Conservation (phyloP, 2,329 filamentous ascomycete genomes). For the Aureobasidium lini region DNA sequence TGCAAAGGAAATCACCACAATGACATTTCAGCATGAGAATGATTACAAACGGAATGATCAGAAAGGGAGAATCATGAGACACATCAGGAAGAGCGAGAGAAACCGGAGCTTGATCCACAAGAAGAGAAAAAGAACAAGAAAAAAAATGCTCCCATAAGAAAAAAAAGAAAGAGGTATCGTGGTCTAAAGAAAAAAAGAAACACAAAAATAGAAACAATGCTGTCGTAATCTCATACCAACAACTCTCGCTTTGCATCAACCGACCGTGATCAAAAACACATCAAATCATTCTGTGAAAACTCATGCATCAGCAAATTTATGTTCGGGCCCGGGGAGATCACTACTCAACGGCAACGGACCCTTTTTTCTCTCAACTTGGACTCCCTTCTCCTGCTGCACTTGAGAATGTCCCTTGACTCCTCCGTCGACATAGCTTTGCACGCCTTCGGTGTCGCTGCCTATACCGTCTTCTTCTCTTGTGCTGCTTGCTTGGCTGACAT, state of each 20-base stretch:
- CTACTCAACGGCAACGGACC: constrained; percentile 6
- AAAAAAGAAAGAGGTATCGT: background rate
- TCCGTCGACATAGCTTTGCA: constrained; percentile 1
- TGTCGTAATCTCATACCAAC: background rate
- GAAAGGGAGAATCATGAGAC: background rate
- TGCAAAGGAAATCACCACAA: too few relatives aligned
- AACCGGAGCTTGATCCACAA: background rate
- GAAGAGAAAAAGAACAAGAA: background rate
- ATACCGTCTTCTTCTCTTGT: constrained; percentile 7
- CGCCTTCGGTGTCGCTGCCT: constrained; percentile 9
- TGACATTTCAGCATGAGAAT: too few relatives aligned
- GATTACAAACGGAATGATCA: too few relatives aligned
- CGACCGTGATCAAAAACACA: too few relatives aligned
- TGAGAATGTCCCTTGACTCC: background rate
- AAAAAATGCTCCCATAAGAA: background rate
- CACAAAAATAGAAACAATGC: background rate
- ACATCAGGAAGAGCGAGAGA: background rate
- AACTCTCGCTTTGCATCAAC: background rate
- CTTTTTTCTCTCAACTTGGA: background rate
- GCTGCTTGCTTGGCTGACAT: constrained; percentile 61
- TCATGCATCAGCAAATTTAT: constrained; percentile 8
- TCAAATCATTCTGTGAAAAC: background rate
- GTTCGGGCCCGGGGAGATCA: background rate
- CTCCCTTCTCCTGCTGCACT: background rate
- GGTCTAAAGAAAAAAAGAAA: background rate